Evolutionary conservation across 768 basidiomycete species (phyloP).

Genomic region (Jaapia argillacea): DNA sequence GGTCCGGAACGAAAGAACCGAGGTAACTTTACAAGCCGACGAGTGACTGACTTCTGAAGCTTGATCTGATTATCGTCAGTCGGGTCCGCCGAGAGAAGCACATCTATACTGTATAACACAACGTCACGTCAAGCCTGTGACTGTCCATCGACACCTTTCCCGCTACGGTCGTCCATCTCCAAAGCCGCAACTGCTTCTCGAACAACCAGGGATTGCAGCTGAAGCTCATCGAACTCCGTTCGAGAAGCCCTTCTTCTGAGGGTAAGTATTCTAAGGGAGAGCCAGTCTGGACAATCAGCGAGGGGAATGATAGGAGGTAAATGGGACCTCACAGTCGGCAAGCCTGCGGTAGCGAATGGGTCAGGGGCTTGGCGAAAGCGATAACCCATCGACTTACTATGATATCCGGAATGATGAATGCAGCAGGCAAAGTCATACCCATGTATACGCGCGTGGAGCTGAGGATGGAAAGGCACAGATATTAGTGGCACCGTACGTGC

Average conservation of each 20-base stretch:
- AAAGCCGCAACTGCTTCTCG: background rate
- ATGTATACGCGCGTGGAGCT: background rate
- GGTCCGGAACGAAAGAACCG: no score
- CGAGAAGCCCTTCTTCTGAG: conserved; percentile 8
- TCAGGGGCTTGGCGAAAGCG: no score
- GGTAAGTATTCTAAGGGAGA: conserved; percentile 7
- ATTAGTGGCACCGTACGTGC: background rate
- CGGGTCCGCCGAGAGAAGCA: no score
- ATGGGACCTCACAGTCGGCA: background rate
- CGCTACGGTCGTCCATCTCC: no score
- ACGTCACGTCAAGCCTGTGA: no score
- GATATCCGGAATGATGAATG: background rate
- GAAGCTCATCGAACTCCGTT: conserved; percentile 5
- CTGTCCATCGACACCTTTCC: no score
- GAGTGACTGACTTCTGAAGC: background rate
- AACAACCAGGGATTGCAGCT: background rate
- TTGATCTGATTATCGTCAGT: no score
- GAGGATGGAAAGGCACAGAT: background rate
- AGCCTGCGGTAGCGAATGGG: no score
- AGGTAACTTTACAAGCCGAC: no score
- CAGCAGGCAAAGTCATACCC: background rate
- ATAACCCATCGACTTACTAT: conserved; percentile 8
- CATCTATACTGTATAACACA: no score
- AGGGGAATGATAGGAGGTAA: background rate
- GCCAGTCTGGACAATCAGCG: background rate